phyloP scores from a whole-genome alignment of 1,139 yeast genomes.

The Kurtzmaniella natalensis region DNA sequence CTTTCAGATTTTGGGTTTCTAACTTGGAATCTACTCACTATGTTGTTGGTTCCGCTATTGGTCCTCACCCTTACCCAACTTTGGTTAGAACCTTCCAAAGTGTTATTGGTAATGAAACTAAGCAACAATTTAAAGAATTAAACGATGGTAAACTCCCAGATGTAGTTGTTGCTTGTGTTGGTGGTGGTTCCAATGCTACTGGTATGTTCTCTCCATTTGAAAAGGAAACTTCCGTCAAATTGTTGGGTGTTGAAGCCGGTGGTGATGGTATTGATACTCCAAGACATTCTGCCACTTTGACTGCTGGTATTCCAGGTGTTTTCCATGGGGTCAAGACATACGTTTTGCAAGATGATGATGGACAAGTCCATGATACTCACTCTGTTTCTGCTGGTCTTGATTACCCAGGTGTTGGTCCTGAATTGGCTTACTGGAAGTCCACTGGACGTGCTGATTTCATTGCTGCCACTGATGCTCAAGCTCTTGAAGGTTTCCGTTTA shows the following conservation, averaged over 20 bases:
- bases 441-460: conserved; percentile 87
- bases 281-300: conserved; percentile 87
- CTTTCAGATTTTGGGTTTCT: conserved; percentile 94
- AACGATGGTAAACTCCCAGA: conserved; percentile 85
- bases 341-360: conserved; percentile 85
- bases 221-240: conserved; percentile 66
- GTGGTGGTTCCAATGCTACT: conserved; percentile 97
- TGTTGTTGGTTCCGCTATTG: conserved; percentile 96
- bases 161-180: conserved; percentile 96
- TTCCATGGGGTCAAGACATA: conserved; percentile 97
- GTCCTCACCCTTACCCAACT: conserved; percentile 99
- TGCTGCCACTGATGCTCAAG: conserved; percentile 93
- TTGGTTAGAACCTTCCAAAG: conserved; percentile 97
- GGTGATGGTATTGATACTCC: conserved; percentile 92
- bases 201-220: conserved; percentile 96
- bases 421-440: conserved; percentile 91
- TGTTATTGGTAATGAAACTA: conserved; percentile 93
- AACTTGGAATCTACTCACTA: conserved; percentile 83
- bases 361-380: conserved; percentile 96
- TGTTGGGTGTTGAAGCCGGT: conserved; percentile 97
- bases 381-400: conserved; percentile 98
- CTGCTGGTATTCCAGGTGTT: conserved; percentile 94
- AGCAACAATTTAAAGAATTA: conserved; percentile 76
- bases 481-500: conserved; percentile 81
- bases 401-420: conserved; percentile 99